These are phyloP conservation scores for Luffa acutangula DNA, from an alignment of 306 rosid genomes.

Conservation along the genomic window DNA sequence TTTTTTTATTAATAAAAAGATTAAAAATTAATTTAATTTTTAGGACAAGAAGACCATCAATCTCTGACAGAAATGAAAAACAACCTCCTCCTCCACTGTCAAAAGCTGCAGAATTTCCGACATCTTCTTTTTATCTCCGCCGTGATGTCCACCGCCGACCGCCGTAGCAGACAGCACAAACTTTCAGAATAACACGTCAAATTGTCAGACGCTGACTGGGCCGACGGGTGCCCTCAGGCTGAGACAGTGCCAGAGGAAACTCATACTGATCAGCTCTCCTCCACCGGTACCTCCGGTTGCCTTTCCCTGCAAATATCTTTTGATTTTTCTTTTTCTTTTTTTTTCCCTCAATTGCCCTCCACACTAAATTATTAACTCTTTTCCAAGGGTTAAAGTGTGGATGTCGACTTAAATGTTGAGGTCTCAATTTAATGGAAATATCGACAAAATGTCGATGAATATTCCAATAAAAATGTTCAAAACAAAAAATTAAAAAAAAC, in stretches of 20 bases:
- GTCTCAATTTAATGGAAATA: too few relatives aligned
- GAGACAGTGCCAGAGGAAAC: neutral
- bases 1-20: neutral
- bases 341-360: neutral
- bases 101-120: slow-evolving; percentile 6
- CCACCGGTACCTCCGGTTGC: slow-evolving; percentile 8
- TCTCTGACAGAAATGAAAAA: neutral
- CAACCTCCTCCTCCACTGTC: neutral
- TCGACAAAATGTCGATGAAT: too few relatives aligned
- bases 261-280: neutral
- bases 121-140: slow-evolving; percentile 3
- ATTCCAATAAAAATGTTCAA: too few relatives aligned
- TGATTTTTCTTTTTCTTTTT: neutral
- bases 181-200: slow-evolving; percentile 8
- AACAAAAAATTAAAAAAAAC: too few relatives aligned
- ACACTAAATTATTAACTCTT: neutral
- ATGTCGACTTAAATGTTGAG: too few relatives aligned
- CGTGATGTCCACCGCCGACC: slow-evolving; percentile 11
- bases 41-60: neutral
- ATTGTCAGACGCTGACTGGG: neutral
- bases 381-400: too few relatives aligned
- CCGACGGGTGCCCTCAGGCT: neutral
- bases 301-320: neutral
- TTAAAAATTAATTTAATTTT: neutral
- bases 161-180: slow-evolving; percentile 4